Conservation (phyloP, 2,329 filamentous ascomycete species). For the Colletotrichum cereale region DNA sequence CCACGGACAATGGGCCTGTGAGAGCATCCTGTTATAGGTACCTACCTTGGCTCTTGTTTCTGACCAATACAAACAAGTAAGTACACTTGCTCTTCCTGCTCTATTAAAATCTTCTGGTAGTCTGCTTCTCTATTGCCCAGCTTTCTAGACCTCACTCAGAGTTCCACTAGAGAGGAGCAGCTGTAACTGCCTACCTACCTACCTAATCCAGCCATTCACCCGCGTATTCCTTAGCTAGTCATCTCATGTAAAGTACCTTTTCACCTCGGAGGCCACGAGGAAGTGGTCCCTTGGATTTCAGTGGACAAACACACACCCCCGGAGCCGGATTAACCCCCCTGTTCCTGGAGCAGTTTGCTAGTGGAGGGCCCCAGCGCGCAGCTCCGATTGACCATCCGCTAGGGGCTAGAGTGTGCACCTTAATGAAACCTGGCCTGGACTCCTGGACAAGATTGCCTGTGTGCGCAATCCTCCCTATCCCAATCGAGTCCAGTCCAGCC, state of each 20-base stretch:
- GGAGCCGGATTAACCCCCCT: conserved; percentile 36
- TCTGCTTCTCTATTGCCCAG: neutral
- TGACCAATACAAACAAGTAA: neutral
- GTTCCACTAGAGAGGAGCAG: neutral
- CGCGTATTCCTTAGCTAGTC: neutral
- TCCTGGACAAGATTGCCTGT: conserved; percentile 16
- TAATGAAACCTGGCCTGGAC: conserved; percentile 41
- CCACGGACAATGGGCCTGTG: conserved; percentile 8
- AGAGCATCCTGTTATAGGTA: neutral
- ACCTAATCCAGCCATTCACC: neutral
- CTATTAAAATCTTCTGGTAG: neutral
- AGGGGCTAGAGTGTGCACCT: conserved; percentile 30
- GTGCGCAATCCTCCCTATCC: conserved; percentile 31
- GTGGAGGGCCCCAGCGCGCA: conserved; percentile 30
- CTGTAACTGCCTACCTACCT: neutral
- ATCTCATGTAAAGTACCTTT: conserved; percentile 11
- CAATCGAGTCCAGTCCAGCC: conserved; percentile 36
- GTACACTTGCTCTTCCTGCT: neutral
- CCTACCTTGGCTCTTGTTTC: neutral
- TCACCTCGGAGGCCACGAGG: conserved; percentile 11
- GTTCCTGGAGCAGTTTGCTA: conserved; percentile 2
- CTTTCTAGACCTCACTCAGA: neutral
- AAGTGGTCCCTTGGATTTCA: conserved; percentile 22
- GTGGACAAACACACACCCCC: conserved; percentile 21
- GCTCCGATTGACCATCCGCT: conserved; percentile 37